phyloP scores from a whole-genome alignment of 2,329 filamentous ascomycete genomes.

The Knufia fluminis region DNA sequence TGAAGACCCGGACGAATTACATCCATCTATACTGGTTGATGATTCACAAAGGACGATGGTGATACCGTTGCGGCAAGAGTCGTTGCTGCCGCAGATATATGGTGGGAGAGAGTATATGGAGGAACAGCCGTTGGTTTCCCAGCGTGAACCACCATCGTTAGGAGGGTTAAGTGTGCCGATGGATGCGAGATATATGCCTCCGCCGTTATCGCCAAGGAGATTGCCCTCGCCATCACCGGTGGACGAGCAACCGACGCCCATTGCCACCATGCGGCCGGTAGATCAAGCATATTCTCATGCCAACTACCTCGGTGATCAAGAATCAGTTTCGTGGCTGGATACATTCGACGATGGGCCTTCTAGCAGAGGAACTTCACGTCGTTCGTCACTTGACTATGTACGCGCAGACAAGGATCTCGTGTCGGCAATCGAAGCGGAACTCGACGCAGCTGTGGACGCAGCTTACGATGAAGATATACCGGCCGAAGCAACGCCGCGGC shows the following conservation, averaged over 20 bases:
- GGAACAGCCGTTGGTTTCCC: slow-evolving; percentile 15
- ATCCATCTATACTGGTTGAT: slow-evolving; percentile 13
- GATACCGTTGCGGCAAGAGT: slow-evolving; percentile 22
- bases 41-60: slow-evolving; percentile 9
- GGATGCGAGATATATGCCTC: slow-evolving; percentile 56
- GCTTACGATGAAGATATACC: slow-evolving; percentile 61
- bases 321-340: slow-evolving; percentile 87
- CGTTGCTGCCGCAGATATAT: slow-evolving; percentile 20
- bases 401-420: slow-evolving; percentile 12
- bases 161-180: slow-evolving; percentile 26
- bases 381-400: slow-evolving; percentile 18
- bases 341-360: slow-evolving; percentile 84
- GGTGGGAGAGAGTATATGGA: slow-evolving; percentile 17
- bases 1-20: slow-evolving; percentile 19
- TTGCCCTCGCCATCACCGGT: slow-evolving; percentile 39
- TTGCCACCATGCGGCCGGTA: slow-evolving; percentile 3
- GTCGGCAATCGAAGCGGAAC: slow-evolving; percentile 56
- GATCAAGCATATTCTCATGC: neutral
- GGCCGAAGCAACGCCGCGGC: slow-evolving; percentile 43
- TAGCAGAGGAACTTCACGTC: slow-evolving; percentile 62
- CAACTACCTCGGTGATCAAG: slow-evolving; percentile 46
- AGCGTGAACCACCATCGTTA: slow-evolving; percentile 21
- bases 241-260: neutral
- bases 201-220: slow-evolving; percentile 59
- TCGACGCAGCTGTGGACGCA: slow-evolving; percentile 91